These are phyloP conservation scores for Apophysomyces ossiformis DNA, from an alignment of 371 early-diverging fungal genomes.

Conservation along the genomic window DNA sequence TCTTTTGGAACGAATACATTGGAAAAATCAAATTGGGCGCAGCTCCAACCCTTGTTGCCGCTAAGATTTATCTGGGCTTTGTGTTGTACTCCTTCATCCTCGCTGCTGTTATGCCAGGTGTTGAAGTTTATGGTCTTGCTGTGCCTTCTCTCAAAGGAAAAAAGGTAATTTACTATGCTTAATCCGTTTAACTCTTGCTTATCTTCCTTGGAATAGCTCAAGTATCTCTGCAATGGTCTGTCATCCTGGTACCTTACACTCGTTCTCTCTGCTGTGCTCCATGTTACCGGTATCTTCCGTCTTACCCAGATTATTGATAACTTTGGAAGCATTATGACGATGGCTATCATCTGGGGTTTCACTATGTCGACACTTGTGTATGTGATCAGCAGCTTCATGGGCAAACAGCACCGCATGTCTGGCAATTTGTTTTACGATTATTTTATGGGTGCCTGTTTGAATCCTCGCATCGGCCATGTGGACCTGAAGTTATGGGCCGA, in stretches of 20 bases:
- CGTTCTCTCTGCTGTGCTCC: slow-evolving; percentile 48
- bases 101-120: slow-evolving; percentile 73
- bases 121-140: slow-evolving; percentile 70
- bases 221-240: slow-evolving; percentile 66
- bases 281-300: slow-evolving; percentile 55
- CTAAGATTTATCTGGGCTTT: slow-evolving; percentile 65
- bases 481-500: slow-evolving; percentile 91
- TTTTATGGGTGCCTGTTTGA: slow-evolving; percentile 75
- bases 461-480: slow-evolving; percentile 77
- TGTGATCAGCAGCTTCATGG: slow-evolving; percentile 33
- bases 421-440: slow-evolving; percentile 81
- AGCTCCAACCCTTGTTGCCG: slow-evolving; percentile 55
- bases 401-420: slow-evolving; percentile 65
- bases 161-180: slow-evolving; percentile 29
- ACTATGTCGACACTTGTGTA: slow-evolving; percentile 52
- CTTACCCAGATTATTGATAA: slow-evolving; percentile 62
- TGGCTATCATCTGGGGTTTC: slow-evolving; percentile 62
- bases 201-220: slow-evolving; percentile 33
- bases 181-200: too few relatives aligned
- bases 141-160: slow-evolving; percentile 68
- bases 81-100: slow-evolving; percentile 57
- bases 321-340: slow-evolving; percentile 65
- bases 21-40: slow-evolving; percentile 48
- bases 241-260: slow-evolving; percentile 60
- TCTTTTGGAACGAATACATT: slow-evolving; percentile 50